Conservation (phyloP, 2,329 filamentous ascomycete species). For the Fusarium tanahbumbuense region DNA sequence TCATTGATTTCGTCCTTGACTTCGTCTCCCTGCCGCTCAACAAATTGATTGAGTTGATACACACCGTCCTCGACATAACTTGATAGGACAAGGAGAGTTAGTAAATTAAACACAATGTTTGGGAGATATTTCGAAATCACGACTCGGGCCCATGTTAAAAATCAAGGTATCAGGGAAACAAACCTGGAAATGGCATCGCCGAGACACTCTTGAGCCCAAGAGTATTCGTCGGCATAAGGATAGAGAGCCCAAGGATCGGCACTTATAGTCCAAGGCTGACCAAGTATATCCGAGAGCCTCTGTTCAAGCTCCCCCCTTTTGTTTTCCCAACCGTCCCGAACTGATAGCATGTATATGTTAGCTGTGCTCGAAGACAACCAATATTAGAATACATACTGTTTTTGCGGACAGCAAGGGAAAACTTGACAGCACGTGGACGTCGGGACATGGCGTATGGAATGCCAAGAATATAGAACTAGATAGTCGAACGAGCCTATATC, state of each 20-base stretch:
- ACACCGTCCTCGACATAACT: slow-evolving; percentile 61
- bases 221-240: slow-evolving; percentile 54
- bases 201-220: slow-evolving; percentile 55
- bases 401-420: slow-evolving; percentile 64
- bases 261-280: slow-evolving; percentile 62
- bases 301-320: slow-evolving; percentile 59
- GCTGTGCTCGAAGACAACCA: neutral
- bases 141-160: neutral
- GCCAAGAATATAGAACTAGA: too few relatives aligned
- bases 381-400: slow-evolving; percentile 54
- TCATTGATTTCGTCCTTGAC: slow-evolving; percentile 61
- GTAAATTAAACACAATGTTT: neutral
- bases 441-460: slow-evolving; percentile 39
- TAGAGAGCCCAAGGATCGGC: slow-evolving; percentile 60
- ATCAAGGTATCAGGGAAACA: slow-evolving; percentile 10
- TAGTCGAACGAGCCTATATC: too few relatives aligned
- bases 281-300: slow-evolving; percentile 58
- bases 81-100: neutral
- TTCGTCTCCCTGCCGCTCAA: slow-evolving; percentile 52
- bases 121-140: neutral
- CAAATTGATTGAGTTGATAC: slow-evolving; percentile 55
- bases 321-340: slow-evolving; percentile 64
- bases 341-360: slow-evolving; percentile 45
- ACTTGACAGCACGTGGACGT: slow-evolving; percentile 61
- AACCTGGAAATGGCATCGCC: slow-evolving; percentile 60